A percentile compares a stretch with the other conserved stretches of the same genome.
Evolutionary conservation across 768 basidiomycete species (phyloP).

Genomic region (Cystobasidium ongulense): DNA sequence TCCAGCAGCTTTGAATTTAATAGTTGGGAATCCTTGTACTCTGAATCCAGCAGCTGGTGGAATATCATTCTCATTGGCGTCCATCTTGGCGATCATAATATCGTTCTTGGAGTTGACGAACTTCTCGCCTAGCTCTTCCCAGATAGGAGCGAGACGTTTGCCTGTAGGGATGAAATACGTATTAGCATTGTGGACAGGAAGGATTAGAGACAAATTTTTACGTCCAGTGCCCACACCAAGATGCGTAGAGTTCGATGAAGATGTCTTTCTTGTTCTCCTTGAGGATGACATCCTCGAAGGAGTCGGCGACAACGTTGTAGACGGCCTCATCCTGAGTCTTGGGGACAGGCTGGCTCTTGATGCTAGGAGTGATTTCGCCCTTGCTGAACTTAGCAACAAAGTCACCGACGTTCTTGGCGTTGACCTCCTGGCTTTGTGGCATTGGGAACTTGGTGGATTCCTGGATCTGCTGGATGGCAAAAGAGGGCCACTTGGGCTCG

Average conservation of each 20-base stretch:
- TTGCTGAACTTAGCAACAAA: conserved; percentile 61
- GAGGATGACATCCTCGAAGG: conserved; percentile 75
- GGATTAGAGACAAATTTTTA: conserved; percentile 15
- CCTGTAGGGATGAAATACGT: conserved; percentile 42
- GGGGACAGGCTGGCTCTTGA: conserved; percentile 86
- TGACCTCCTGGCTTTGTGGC: conserved; percentile 56
- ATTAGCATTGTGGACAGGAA: not conserved
- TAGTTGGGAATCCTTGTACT: conserved; percentile 56
- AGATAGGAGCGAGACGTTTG: conserved; percentile 90
- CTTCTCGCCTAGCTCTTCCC: conserved; percentile 82
- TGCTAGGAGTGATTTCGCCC: conserved; percentile 66
- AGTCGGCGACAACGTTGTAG: conserved; percentile 72
- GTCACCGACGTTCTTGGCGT: conserved; percentile 53
- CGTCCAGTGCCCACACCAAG: conserved; percentile 60
- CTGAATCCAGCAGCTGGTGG: conserved; percentile 75
- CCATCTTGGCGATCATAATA: conserved; percentile 67
- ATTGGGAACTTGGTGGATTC: conserved; percentile 83
- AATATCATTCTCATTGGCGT: conserved; percentile 91
- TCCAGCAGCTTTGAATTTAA: conserved; percentile 94
- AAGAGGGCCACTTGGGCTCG: conserved; percentile 81
- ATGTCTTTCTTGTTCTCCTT: conserved; percentile 79
- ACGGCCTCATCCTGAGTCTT: conserved; percentile 73
- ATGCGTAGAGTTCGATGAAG: conserved; percentile 92
- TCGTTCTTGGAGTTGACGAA: conserved; percentile 56
- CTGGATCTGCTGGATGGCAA: conserved; percentile 79